Evolutionary conservation across 2,329 filamentous ascomycete genomes (phyloP), one percentile per base, ranked within the genome.

Genomic region (Diaporthe nobilis): DNA sequence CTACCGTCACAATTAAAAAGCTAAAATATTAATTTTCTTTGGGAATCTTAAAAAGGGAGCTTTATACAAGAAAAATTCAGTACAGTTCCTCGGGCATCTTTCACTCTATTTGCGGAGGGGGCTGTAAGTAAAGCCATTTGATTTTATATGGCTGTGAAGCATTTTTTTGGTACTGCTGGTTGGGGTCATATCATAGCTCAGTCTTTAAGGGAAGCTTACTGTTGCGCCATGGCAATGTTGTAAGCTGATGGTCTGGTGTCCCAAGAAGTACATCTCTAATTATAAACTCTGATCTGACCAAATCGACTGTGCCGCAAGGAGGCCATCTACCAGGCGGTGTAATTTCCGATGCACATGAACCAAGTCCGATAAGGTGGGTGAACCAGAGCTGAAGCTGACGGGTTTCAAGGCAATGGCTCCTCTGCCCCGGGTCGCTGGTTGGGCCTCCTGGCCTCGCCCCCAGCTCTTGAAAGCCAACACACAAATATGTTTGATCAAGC

Each of bases 241-340:
- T 42, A 63, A 63, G 58, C 58, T 42, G 58, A 63, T 63, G 37
- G 37, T 63, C 58, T 63, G 37, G n/a, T 17, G 28, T 34, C 31
- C 28, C 17, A n/a, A 37, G 13, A 63, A 17, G 22, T 13, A 44
- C 25, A 17, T 28, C 37, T 44, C 37, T 63, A 63, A 63, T 42
- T 63, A 44, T 63, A 63, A 63, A 42, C 44, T 13, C 37, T 28
- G 37, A 28, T 31, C 55, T 58, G 55, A 34, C 55, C 55, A 57
- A 20, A 8, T 15, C 28, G 53, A 57, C 53, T 57, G 55, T 58
- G 31, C 55, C 28, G 31, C 55, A 58, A 58, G 3, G 28, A n/a
- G 55, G 17, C 55, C 31, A 37, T 17, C 22, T 37, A 37, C 31
- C 55, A 37, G 31, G 15, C 31, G 9, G 9, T 20, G 17, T 10